Base-by-base conservation (phyloP, 1,139 yeast species). In the Kodamaea fungicola region DNA sequence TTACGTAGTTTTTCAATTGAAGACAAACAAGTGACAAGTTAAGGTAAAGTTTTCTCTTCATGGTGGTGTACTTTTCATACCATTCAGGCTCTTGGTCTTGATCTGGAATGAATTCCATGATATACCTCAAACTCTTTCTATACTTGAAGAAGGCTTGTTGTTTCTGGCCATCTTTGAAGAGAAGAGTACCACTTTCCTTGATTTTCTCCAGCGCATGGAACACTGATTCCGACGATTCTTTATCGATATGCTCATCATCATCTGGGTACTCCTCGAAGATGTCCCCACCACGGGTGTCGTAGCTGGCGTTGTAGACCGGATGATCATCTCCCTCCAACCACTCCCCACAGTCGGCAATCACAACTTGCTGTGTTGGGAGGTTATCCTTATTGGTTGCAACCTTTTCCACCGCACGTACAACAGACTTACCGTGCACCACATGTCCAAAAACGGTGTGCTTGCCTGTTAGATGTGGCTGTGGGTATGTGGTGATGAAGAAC, bases 391-490 rank as follows among this genome's bases (percentile, higher is more conserved):
- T 64, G 3, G 78, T 75, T 2, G 55, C 51, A 1, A 67, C 71
- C 32, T 70, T 64, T 51, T 84, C 94, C 23, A 83, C 62, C 27
- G 78, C 78, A 47, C 90, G 67, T 0, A 87, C 68, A 2, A 85
- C 80, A 0, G 89, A 78, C 55, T 84, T 82, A 1, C 96, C 96
- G 39, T 72, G 67, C 10, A 54, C 44, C 1, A 75, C 79, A 41
- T 60, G 68, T 1, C 96, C 97, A 61, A 89, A 83, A 1, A 87
- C 80, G 0, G 92, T 72, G 53, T 87, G 92, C 48, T 82, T 83
- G 0, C 86, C 84, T 31, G 74, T 78, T 37, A 89, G 62, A 56
- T 88, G 96, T 0, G 86, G 83, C 12, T 82, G 76, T 1, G 88
- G 74, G 37, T 69, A 72, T 0, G 90, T 81, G 3, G 87, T 79